Base-by-base conservation (phyloP, 2,329 filamentous ascomycete species). In the Cladosporium sp. region DNA sequence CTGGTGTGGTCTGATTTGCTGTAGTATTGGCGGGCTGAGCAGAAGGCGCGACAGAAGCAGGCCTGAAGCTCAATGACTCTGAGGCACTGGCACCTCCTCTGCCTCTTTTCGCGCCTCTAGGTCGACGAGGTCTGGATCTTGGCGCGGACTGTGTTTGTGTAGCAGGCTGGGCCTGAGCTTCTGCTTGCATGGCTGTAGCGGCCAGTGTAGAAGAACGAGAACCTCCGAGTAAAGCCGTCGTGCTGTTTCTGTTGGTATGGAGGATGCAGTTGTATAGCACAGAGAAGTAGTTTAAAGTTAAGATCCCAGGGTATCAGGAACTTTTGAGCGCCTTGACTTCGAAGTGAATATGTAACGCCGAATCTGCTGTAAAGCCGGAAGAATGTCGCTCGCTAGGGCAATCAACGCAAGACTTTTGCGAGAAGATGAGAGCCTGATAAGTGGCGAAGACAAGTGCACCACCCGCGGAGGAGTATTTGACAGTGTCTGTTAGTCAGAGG, bases 11-110 rank as follows among this genome's bases (percentile, higher is more conserved):
- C 54, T 17, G 60, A 38, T 14, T 62, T 51, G 54, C n/a, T 19
- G 55, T n/a, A 7, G 36, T 25, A 45, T 51, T 39, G 5, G 36
- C 19, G 36, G 51, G 43, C 20, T 61, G 55, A 17, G 63, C 51
- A 17, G 55, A 59, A 25, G 71, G 70, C 37, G 68, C 66, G 25
- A 73, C 64, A 20, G 70, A 69, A 9, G 71, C 64, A 11, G 72
- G 72, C 47, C 70, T 63, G 49, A 73, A 65, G 5, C 49, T 56
- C n/a, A 73, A 60, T 5, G 68, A 61, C n/a, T 65, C 65, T 34
- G 30, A 63, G 20, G 67, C 64, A 15, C 43, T 51, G 15, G 62
- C 63, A 20, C 63, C 59, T 12, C 69, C 68, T 57, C 70, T 60
- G 55, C 70, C 61, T 57, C 68, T 34, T 17, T 37, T 61, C 17